A percentile compares a stretch with the other conserved stretches of the same genome.
phyloP scores from a whole-genome alignment of 1,139 yeast genomes.

The Williopsis jadinii region DNA sequence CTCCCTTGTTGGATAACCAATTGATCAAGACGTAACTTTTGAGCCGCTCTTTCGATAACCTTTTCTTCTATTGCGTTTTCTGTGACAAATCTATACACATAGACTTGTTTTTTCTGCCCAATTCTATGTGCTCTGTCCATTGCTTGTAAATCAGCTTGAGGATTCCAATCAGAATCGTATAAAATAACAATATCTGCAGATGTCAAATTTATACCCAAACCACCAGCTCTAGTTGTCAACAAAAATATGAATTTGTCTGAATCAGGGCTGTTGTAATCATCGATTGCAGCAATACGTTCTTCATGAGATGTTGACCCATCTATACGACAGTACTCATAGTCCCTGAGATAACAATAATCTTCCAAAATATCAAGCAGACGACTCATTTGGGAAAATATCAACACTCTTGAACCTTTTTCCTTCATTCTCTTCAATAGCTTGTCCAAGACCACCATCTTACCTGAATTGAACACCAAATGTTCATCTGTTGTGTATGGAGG shows the following conservation, averaged over 20 bases:
- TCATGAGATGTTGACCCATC: constrained; percentile 95
- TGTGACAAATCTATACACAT: constrained; percentile 85
- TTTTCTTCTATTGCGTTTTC: constrained; percentile 97
- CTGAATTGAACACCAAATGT: constrained; percentile 80
- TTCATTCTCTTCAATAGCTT: constrained; percentile 68
- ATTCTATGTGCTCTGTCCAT: constrained; percentile 99
- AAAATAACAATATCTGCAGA: constrained; percentile 87
- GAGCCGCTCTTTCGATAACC: constrained; percentile 93
- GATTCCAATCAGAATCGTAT: constrained; percentile 97
- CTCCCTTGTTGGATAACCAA: constrained; percentile 95
- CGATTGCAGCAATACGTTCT: constrained; percentile 88
- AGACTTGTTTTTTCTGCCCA: constrained; percentile 95
- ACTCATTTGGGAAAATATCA: constrained; percentile 94
- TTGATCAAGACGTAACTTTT: constrained; percentile 85
- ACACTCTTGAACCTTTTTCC: constrained; percentile 78
- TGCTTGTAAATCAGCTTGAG: constrained; percentile 97
- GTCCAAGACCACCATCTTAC: constrained; percentile 86
- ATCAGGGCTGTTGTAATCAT: constrained; percentile 79
- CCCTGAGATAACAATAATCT: constrained; percentile 84
- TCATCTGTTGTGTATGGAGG: constrained; percentile 98
- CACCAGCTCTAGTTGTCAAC: constrained; percentile 98
- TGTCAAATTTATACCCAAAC: constrained; percentile 89
- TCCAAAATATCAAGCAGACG: constrained; percentile 86
- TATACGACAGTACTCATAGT: constrained; percentile 81
- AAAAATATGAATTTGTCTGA: constrained; percentile 80